Percentiles rank a stretch among this genome's conserved stretches.
phyloP scores from a whole-genome alignment of 2,329 filamentous ascomycete species.

The Apiospora rasikravindrae region DNA sequence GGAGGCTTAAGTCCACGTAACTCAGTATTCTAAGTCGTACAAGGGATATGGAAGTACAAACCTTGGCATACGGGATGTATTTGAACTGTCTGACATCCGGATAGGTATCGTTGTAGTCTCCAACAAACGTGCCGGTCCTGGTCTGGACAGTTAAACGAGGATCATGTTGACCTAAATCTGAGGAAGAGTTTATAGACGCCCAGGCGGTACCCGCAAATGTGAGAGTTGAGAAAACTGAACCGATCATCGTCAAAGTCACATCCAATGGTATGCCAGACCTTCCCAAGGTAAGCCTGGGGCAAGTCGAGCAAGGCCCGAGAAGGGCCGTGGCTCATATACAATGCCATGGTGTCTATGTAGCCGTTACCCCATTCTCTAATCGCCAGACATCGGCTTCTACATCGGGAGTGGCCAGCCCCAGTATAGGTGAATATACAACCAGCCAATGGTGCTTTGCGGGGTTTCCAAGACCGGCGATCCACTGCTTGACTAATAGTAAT shows the following conservation, averaged over 20 bases:
- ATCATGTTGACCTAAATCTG: neutral
- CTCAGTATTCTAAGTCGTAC: neutral
- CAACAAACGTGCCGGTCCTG: slow-evolving; percentile 40
- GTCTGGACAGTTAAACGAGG: slow-evolving; percentile 36
- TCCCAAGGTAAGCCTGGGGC: neutral
- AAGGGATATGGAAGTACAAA: neutral
- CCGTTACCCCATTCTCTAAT: neutral
- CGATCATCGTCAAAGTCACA: neutral
- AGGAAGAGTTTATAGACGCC: neutral
- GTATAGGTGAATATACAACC: neutral
- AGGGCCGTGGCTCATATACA: neutral
- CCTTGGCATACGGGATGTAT: slow-evolving; percentile 43
- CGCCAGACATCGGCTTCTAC: neutral
- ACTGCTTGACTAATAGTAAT: neutral
- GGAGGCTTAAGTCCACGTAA: slow-evolving; percentile 33
- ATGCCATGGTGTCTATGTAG: neutral
- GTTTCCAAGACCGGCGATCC: neutral
- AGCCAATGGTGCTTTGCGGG: neutral
- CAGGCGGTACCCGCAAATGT: neutral
- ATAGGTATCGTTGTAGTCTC: slow-evolving; percentile 38
- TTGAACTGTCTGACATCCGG: slow-evolving; percentile 44
- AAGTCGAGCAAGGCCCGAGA: no score
- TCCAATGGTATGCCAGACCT: neutral
- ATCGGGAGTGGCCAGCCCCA: neutral
- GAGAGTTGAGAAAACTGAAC: neutral